These are phyloP conservation scores for Coniosporium apollinis DNA, from an alignment of 495 filamentous ascomycete genomes.

Conservation along the genomic window DNA sequence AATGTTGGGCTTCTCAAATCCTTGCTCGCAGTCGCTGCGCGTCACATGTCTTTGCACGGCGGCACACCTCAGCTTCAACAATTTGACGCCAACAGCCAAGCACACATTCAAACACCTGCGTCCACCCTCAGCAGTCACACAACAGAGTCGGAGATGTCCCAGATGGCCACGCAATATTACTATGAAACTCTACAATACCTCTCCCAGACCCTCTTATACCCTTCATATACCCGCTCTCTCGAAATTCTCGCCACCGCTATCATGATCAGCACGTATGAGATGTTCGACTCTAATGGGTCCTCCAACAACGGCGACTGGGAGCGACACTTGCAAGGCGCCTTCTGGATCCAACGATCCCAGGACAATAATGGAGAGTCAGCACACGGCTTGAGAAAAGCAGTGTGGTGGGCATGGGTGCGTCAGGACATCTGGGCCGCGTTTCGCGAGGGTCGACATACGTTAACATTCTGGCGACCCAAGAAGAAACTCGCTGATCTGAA, in stretches of 20 bases:
- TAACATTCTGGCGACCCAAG: constrained; percentile 15
- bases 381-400: constrained; percentile 14
- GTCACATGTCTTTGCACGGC: constrained; percentile 12
- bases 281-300: constrained; percentile 6
- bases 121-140: no score
- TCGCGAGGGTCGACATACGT: constrained; percentile 12
- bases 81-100: constrained; percentile 9
- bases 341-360: constrained; percentile 21
- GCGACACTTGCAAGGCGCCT: constrained; percentile 14
- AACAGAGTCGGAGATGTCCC: no score
- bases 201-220: constrained; percentile 2
- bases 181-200: constrained; percentile 4
- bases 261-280: constrained; percentile 4
- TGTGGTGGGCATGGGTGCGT: constrained; percentile 22
- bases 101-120: constrained; percentile 1
- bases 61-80: not conserved
- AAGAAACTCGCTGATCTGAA: constrained; percentile 8
- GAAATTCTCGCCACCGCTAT: constrained; percentile 3
- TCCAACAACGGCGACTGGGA: constrained; percentile 17
- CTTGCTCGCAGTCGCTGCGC: constrained; percentile 15
- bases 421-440: constrained; percentile 22
- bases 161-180: constrained; percentile 5
- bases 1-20: constrained; percentile 20
- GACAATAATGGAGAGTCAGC: constrained; percentile 16
- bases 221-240: constrained; percentile 1